Percentiles rank a stretch among this genome's conserved stretches.
phyloP scores from a whole-genome alignment of 495 filamentous ascomycete species.

The Penicillium manginii region DNA sequence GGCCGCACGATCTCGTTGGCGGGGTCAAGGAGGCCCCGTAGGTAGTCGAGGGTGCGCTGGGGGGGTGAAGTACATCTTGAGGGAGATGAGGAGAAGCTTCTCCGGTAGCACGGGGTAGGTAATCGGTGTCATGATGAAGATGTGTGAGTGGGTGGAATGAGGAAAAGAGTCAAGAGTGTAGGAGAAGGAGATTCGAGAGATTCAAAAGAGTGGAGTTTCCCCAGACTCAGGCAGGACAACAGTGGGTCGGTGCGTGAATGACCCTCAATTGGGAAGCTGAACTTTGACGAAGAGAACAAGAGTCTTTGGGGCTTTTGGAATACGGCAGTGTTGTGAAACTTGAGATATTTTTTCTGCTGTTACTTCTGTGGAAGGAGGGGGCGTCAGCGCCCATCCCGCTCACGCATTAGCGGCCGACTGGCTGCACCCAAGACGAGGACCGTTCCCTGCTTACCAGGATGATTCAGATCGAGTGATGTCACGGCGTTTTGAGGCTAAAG shows the following conservation, averaged over 20 bases:
- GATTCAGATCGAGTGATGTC: constrained; percentile 20
- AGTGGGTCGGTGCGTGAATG: constrained; percentile 1
- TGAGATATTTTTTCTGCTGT: constrained; percentile 7
- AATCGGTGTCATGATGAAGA: constrained; percentile 26
- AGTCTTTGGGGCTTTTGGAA: neutral
- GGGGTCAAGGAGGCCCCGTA: constrained; percentile 57
- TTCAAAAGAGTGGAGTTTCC: constrained; percentile 3
- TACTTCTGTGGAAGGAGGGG: neutral
- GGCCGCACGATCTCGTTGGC: constrained; percentile 41
- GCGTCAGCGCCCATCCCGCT: constrained; percentile 21
- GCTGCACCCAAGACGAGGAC: constrained; percentile 9
- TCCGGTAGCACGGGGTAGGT: constrained; percentile 55
- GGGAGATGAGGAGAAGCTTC: constrained; percentile 74
- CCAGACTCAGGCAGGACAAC: constrained; percentile 1
- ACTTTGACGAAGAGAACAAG: constrained; percentile 6
- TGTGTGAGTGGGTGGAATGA: constrained; percentile 7
- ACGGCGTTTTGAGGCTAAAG: neutral
- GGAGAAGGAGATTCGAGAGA: neutral
- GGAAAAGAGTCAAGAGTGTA: constrained; percentile 18
- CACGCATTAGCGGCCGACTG: constrained; percentile 23
- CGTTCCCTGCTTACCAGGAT: constrained; percentile 9
- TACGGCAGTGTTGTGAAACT: constrained; percentile 1
- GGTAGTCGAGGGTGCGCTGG: constrained; percentile 63
- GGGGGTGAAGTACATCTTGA: constrained; percentile 87
- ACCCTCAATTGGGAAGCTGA: neutral